Conservation (phyloP, 2,329 filamentous ascomycete species). For the Aspergillus sp. region DNA sequence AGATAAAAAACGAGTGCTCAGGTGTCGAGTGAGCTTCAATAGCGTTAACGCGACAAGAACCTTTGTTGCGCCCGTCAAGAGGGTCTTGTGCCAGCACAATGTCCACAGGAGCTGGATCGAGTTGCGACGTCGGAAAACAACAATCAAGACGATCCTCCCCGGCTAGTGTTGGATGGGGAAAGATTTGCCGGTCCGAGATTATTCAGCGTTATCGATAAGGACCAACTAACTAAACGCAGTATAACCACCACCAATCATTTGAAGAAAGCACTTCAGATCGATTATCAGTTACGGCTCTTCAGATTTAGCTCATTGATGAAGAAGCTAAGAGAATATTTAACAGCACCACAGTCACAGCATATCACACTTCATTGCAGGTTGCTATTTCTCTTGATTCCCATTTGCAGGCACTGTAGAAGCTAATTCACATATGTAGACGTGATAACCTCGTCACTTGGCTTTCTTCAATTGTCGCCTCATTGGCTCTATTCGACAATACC, state of each 20-base stretch:
- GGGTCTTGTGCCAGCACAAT: constrained; percentile 5
- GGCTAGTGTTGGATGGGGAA: constrained; percentile 18
- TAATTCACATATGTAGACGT: too few relatives aligned
- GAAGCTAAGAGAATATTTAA: too few relatives aligned
- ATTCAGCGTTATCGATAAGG: not conserved
- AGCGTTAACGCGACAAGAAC: not conserved
- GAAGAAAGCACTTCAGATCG: not conserved
- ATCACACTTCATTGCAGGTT: too few relatives aligned
- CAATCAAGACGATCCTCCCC: not conserved
- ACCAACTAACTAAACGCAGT: not conserved
- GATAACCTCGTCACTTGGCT: too few relatives aligned
- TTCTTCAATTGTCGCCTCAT: too few relatives aligned
- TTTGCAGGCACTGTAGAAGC: too few relatives aligned
- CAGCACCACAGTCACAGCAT: too few relatives aligned
- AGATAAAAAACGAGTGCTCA: not conserved
- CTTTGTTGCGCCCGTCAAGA: not conserved
- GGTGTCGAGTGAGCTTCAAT: not conserved
- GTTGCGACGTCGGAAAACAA: constrained; percentile 4
- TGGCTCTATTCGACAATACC: too few relatives aligned
- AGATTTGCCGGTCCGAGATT: constrained; percentile 21
- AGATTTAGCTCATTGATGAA: too few relatives aligned
- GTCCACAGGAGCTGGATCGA: constrained; percentile 1
- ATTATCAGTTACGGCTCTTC: not conserved
- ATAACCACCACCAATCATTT: not conserved
- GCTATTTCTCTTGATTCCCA: too few relatives aligned